A percentile compares a stretch with the other conserved stretches of the same genome.
phyloP scores from a whole-genome alignment of 257 asterid species.

The Forsythia suspensa region DNA sequence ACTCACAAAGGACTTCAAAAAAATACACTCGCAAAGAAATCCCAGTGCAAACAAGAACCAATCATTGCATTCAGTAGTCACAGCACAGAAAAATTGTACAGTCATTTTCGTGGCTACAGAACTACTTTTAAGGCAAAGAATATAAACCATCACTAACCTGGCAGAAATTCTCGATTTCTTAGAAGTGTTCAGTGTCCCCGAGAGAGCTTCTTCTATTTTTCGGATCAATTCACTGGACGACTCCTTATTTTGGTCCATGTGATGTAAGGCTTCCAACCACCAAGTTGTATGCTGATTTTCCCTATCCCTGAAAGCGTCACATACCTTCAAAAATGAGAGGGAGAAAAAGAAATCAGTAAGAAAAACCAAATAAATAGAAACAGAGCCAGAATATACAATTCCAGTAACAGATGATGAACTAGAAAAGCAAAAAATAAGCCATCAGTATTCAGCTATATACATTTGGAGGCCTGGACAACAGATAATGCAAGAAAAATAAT shows the following conservation, averaged over 20 bases:
- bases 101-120: neutral
- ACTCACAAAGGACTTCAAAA: neutral
- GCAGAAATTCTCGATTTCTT: constrained; percentile 65
- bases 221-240: constrained; percentile 55
- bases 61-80: constrained; percentile 8
- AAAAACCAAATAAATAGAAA: constrained; percentile 11
- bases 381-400: constrained; percentile 5
- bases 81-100: constrained; percentile 3
- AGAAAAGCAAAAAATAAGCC: neutral
- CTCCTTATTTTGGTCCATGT: constrained; percentile 73
- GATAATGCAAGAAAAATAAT: neutral
- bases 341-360: constrained; percentile 16
- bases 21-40: neutral
- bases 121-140: constrained; percentile 10
- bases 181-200: constrained; percentile 52
- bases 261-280: constrained; percentile 93
- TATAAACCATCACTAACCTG: constrained; percentile 52
- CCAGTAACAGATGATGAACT: neutral
- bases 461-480: constrained; percentile 5
- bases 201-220: constrained; percentile 78
- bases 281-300: constrained; percentile 59
- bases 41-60: constrained; percentile 12
- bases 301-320: constrained; percentile 48
- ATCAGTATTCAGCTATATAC: neutral
- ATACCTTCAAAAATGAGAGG: constrained; percentile 47